phyloP scores from a whole-genome alignment of 176 grass and related monocot genomes.

The Puccinellia tenuiflora region DNA sequence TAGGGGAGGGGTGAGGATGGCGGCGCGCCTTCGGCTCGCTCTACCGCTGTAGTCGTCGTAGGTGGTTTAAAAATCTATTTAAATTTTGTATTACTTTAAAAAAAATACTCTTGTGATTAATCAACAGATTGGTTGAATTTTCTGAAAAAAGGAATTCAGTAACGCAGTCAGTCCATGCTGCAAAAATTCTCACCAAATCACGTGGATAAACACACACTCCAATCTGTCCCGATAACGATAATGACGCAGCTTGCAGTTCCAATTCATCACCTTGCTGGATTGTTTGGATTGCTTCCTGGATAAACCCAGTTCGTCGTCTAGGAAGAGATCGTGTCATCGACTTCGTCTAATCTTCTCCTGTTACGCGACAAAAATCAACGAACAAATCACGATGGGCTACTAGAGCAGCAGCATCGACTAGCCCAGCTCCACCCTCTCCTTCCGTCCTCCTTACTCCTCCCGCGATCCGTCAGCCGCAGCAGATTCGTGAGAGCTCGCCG shows the following conservation, averaged over 20 bases:
- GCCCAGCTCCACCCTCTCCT: not conserved
- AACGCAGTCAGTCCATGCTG: not conserved
- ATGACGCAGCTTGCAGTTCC: not conserved
- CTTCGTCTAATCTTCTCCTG: not conserved
- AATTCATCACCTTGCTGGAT: not conserved
- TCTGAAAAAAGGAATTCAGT: no score
- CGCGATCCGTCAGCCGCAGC: not conserved
- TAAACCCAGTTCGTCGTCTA: not conserved
- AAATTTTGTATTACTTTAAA: no score
- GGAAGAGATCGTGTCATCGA: not conserved
- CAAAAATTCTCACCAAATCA: not conserved
- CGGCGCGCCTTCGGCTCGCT: no score
- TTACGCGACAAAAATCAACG: conserved; percentile 10
- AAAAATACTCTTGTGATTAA: no score
- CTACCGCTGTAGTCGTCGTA: no score
- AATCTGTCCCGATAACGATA: not conserved
- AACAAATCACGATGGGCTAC: not conserved
- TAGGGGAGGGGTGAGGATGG: no score
- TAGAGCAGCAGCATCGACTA: not conserved
- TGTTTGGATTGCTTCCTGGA: not conserved
- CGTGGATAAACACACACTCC: not conserved
- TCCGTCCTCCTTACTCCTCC: not conserved
- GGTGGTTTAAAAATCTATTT: no score
- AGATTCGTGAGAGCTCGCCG: not conserved
- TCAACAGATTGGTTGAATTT: no score